These are phyloP conservation scores for Elsinoe fawcettii DNA, from an alignment of 2,329 filamentous ascomycete species.

Conservation along the genomic window DNA sequence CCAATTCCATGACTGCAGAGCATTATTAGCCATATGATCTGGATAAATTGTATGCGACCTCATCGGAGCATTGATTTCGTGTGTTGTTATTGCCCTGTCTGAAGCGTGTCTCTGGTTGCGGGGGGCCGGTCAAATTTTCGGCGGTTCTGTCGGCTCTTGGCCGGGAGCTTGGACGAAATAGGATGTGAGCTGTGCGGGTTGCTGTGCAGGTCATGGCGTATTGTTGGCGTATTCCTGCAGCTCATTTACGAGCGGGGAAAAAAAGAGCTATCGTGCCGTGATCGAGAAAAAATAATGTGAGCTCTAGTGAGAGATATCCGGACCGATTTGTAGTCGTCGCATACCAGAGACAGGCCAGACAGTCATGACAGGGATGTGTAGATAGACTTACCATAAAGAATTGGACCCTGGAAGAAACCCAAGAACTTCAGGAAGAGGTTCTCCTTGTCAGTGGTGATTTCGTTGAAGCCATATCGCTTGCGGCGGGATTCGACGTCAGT, in stretches of 20 bases:
- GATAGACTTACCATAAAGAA: conserved; percentile 60
- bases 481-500: conserved; percentile 56
- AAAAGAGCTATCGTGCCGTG: neutral
- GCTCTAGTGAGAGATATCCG: neutral
- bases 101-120: neutral
- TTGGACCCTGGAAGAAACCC: conserved; percentile 66
- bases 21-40: conserved; percentile 21
- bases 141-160: conserved; percentile 11
- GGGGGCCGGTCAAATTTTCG: conserved; percentile 8
- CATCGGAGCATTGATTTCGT: neutral
- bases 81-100: neutral
- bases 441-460: conserved; percentile 65
- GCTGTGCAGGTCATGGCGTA: conserved; percentile 14
- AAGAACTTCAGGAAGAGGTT: conserved; percentile 69
- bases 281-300: neutral
- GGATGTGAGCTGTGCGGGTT: conserved; percentile 15
- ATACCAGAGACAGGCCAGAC: neutral
- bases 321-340: neutral
- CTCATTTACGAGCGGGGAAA: conserved; percentile 5
- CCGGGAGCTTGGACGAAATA: conserved; percentile 4
- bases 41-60: neutral
- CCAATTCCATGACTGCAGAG: conserved; percentile 63
- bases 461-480: conserved; percentile 62
- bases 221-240: conserved; percentile 5
- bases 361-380: conserved; percentile 17